Base-by-base conservation (phyloP, 2,329 filamentous ascomycete genomes). In the Aotearoamyces nothofagi region DNA sequence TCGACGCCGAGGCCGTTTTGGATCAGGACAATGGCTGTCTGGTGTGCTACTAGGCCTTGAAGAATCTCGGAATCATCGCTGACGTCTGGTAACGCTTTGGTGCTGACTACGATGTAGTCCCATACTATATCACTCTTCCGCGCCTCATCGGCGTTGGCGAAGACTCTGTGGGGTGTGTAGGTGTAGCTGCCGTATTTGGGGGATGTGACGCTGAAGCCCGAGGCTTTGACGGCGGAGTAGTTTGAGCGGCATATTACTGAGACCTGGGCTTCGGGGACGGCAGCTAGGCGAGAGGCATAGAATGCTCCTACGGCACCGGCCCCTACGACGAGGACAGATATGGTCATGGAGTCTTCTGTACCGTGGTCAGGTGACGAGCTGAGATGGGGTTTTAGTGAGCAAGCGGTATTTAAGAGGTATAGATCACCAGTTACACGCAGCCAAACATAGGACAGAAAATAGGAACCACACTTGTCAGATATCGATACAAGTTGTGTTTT, bases 211-310 rank as follows among this genome's bases (percentile, higher is more conserved):
- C 57, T 53, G 44, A 83, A 76, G 26, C 78, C 78, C 14, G 61
- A 54, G 7, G 56, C 50, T 30, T 63, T 60, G 25, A 83, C 71
- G 17, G 65, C 66, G 14, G 58, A 51, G 57, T 78, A 82, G 55
- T 83, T 83, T 22, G 77, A 81, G 27, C 78, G 68, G 38, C 77
- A 80, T 30, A 80, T 70, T 24, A 80, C 67, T 4, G 77, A 81
- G 27, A 78, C 69, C 33, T 65, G 56, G 22, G 73, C 56, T 31
- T 30, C 28, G 24, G 39, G 28, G n/a, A n/a, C 53, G 68, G 66
- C 40, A 40, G 78, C 71, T 10, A 80, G 60, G 13, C 76, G 61
- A 5, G 74, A 78, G 26, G 71, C 75, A 43, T 79, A 80, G 55
- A 80, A 80, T 31, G 72, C 76, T 31, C 76, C 76, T 23, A 81